Base-by-base conservation (phyloP, 192 early-diverging fungal genomes). In the Coemansia sp. region DNA sequence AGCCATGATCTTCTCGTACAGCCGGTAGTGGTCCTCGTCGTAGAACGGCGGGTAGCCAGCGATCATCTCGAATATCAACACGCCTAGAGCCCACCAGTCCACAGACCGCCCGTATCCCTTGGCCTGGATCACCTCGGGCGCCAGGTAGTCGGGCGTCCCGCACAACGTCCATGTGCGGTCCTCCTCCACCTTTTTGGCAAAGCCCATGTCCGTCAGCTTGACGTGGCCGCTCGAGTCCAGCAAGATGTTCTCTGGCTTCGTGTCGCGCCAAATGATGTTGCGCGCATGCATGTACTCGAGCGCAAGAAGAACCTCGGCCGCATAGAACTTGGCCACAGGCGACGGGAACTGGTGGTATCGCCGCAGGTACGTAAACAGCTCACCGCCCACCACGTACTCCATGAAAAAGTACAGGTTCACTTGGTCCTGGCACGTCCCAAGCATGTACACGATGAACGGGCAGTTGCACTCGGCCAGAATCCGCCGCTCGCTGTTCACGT, bases 331-430 rank as follows among this genome's bases (percentile, higher is more conserved):
- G 50, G 94, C 94, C 29, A 94, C 90, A 32, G 90, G 87, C 66
- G 93, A 89, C 10, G 92, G 89, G 76, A 96, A 96, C 4, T 91
- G 84, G 87, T 94, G 86, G 55, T 78, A 81, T 75, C 91, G 89
- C 81, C 86, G 67, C 77, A 91, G 58, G 57, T 90, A 83, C 63
- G 89, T 85, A 76, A 91, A 89, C 71, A 98, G 83, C 85, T 98
- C 92, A 56, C 95, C 96, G 67, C 96, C 96, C 36, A 90, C 89
- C 7, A 97, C 90, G 83, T 95, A 98, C 75, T 97, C 95, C 87
- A 97, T 87, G 14, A 95, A 91, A 76, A 98, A 92, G 75, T 96
- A 97, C 67, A 98, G 71, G 73, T 94, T 96, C 46, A 85, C 79
- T 49, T 85, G 86, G 74, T 99, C 95, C 86, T 99, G 94, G 75